These are phyloP conservation scores for Phytophthora megakarya DNA, from an alignment of 352 stramenopile genomes.

Conservation along the genomic window DNA sequence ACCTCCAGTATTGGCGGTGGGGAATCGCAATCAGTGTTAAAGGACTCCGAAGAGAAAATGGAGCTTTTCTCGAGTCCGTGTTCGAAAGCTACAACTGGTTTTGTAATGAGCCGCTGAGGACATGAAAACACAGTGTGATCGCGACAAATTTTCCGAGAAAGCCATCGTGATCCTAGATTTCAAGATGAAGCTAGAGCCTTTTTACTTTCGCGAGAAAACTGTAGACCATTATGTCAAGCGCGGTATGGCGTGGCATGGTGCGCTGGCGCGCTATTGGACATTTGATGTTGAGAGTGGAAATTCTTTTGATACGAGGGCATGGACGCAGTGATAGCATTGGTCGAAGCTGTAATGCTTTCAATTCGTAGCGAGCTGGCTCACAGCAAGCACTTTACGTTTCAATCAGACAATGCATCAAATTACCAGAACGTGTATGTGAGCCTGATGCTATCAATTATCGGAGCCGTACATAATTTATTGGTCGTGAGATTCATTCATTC, in stretches of 20 bases:
- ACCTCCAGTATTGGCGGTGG: too few species aligned
- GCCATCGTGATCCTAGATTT: constrained; percentile 39
- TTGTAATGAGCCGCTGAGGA: not conserved
- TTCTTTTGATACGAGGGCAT: too few species aligned
- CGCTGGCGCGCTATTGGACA: not conserved
- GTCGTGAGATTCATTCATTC: constrained; percentile 35
- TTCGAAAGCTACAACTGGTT: constrained; percentile 25
- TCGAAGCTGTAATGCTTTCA: constrained; percentile 37
- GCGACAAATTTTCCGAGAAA: constrained; percentile 14
- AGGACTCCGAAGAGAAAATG: constrained; percentile 12
- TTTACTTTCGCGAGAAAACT: constrained; percentile 39
- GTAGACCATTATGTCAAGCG: constrained; percentile 41
- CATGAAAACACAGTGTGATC: constrained; percentile 1
- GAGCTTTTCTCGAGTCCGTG: constrained; percentile 20
- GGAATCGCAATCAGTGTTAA: not conserved
- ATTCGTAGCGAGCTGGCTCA: constrained; percentile 26
- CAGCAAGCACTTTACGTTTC: constrained; percentile 25
- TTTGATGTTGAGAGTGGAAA: not conserved
- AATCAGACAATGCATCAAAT: constrained; percentile 36
- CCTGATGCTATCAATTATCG: constrained; percentile 26
- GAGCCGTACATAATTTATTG: constrained; percentile 10
- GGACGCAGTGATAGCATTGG: constrained; percentile 22
- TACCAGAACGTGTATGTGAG: constrained; percentile 36
- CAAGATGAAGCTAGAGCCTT: constrained; percentile 43
- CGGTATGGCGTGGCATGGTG: constrained; percentile 11